phyloP scores from a whole-genome alignment of 768 basidiomycete genomes.

The Neoboletus brunneissimus region DNA sequence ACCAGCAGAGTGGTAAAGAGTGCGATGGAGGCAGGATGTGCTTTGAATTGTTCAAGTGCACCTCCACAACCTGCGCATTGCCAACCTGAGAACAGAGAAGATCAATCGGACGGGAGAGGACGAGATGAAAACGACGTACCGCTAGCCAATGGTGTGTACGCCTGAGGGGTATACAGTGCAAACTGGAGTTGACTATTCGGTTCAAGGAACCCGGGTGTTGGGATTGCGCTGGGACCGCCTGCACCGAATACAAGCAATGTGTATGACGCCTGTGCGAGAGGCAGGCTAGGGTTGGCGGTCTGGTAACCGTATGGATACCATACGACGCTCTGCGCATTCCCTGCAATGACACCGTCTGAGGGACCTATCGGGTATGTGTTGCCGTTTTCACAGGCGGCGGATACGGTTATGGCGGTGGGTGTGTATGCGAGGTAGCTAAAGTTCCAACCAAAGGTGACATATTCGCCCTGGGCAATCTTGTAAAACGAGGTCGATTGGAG shows the following conservation, averaged over 20 bases:
- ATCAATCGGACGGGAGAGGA: neutral
- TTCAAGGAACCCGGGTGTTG: slow-evolving; percentile 50
- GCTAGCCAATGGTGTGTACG: slow-evolving; percentile 53
- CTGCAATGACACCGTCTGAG: slow-evolving; percentile 50
- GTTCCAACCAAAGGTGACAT: slow-evolving; percentile 75
- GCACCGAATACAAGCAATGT: slow-evolving; percentile 56
- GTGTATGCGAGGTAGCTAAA: slow-evolving; percentile 52
- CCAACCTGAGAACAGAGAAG: slow-evolving; percentile 23
- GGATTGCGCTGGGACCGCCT: slow-evolving; percentile 47
- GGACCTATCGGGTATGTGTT: slow-evolving; percentile 68
- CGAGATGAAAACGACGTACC: slow-evolving; percentile 20
- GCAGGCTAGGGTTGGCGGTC: slow-evolving; percentile 43
- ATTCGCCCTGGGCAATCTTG: slow-evolving; percentile 56
- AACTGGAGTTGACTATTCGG: slow-evolving; percentile 55
- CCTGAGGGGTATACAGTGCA: slow-evolving; percentile 58
- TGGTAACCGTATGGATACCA: slow-evolving; percentile 67
- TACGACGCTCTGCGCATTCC: slow-evolving; percentile 45
- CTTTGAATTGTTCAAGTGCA: slow-evolving; percentile 29
- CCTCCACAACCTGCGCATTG: slow-evolving; percentile 28
- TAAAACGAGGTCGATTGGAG: slow-evolving; percentile 59
- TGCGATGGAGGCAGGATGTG: slow-evolving; percentile 34
- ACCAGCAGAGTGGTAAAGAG: slow-evolving; percentile 32
- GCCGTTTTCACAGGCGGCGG: slow-evolving; percentile 64
- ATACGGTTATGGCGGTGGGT: slow-evolving; percentile 56
- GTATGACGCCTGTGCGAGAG: slow-evolving; percentile 59